Base-by-base conservation (phyloP, 208 protist species). In the Porcisia deanei region DNA sequence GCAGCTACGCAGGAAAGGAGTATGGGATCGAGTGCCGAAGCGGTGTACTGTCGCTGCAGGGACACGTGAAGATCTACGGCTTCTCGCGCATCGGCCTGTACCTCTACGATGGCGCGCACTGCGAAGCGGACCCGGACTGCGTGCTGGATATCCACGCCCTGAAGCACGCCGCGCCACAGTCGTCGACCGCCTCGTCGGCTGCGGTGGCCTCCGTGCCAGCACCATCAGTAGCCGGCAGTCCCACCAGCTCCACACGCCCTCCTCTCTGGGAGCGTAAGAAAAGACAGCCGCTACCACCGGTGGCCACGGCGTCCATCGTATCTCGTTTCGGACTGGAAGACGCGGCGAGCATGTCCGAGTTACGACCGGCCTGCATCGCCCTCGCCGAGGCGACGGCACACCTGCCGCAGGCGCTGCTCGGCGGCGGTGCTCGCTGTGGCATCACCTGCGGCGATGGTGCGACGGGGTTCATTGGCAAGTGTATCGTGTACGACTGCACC, bases 71-170 rank as follows among this genome's bases (percentile, higher is more conserved):
- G 76, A 63, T 93, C 7, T 80, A 77, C 68, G 88, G 87, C 18
- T 92, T 90, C 75, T 79, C 87, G 34, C 88, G 83, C 30, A 85
- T 88, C 61, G 91, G 91, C 20, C 37, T 91, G 25, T 89, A 89
- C 65, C 82, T 92, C 3, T 84, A 91, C 71, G 75, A 87, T 43
- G 83, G 81, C 2, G 88, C 85, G 3, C 77, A 81, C 65, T 81
- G 77, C 66, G 77, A 81, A 41, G 77, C 77, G 0, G 77, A 81
- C 25, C 20, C 34, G 12, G 83, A 88, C 74, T 88, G 89, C 55
- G 75, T 88, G 49, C 70, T 93, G 18, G 85, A 93, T 53, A 85
- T 93, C 34, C 88, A 84, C 45, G 70, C 74, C 0, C 66, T 81
- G 34, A 63, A 58, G 30, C 55, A 59, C 41, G 22, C 61, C 64